phyloP scores from a whole-genome alignment of 257 asterid species.

The Solanum okadae region DNA sequence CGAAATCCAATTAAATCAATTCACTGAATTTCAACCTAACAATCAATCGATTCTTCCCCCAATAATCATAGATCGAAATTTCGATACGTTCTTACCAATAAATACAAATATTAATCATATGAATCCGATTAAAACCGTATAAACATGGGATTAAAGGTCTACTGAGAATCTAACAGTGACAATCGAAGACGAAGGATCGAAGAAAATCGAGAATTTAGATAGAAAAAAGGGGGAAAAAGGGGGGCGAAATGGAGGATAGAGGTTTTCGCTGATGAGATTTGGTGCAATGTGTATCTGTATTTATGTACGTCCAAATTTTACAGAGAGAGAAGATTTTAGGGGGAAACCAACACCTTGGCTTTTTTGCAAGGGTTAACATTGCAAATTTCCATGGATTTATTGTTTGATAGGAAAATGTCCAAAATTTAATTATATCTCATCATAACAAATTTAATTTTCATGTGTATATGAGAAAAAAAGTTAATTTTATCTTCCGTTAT shows the following conservation, averaged over 20 bases:
- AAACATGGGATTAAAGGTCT: slow-evolving; percentile 12
- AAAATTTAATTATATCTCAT: neutral
- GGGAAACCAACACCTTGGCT: neutral
- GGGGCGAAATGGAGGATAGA: slow-evolving; percentile 5
- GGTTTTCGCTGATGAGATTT: slow-evolving; percentile 37
- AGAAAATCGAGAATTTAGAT: slow-evolving; percentile 37
- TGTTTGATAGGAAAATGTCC: neutral
- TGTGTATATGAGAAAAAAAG: neutral
- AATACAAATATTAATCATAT: neutral
- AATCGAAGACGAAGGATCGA: slow-evolving; percentile 31
- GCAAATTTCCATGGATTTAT: neutral
- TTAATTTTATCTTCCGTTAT: neutral
- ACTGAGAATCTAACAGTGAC: slow-evolving; percentile 29
- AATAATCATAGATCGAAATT: slow-evolving; percentile 1
- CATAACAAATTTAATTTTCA: neutral
- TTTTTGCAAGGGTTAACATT: neutral
- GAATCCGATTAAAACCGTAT: neutral
- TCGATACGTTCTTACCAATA: neutral
- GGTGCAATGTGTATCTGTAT: slow-evolving; percentile 22
- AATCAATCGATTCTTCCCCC: neutral
- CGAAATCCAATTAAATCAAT: neutral
- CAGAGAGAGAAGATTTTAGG: neutral
- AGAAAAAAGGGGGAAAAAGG: neutral
- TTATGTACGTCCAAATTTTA: neutral
- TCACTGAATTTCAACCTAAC: neutral